These are phyloP conservation scores for Russula sp. DNA, from an alignment of 768 basidiomycete species.

Conservation along the genomic window DNA sequence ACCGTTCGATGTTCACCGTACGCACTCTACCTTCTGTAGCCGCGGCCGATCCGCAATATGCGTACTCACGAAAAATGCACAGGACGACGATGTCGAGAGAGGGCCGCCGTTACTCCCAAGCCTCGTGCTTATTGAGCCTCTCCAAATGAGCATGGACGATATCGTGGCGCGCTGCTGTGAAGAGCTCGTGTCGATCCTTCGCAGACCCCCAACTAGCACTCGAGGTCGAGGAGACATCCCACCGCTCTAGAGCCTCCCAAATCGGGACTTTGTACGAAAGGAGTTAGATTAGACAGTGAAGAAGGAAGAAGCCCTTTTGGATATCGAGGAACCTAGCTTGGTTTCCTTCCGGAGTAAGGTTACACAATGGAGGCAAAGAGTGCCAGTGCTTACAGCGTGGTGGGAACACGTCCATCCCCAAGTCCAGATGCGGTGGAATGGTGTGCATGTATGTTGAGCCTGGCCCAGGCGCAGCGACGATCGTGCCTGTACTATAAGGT, in stretches of 20 bases:
- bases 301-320: no score
- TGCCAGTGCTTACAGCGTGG: no score
- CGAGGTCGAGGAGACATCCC: no score
- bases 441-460: no score
- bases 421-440: no score
- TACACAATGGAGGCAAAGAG: no score
- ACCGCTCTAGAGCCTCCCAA: background rate
- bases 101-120: conserved; percentile 49
- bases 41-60: background rate
- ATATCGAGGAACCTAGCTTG: background rate
- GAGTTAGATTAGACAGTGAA: background rate
- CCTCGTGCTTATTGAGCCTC: conserved; percentile 50
- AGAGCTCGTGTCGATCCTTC: conserved; percentile 30
- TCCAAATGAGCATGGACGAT: conserved; percentile 53
- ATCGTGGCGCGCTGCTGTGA: conserved; percentile 51
- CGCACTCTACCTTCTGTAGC: background rate
- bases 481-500: no score
- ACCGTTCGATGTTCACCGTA: conserved; percentile 56
- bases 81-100: conserved; percentile 62
- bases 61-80: background rate
- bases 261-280: background rate
- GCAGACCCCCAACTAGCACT: background rate
- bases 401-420: no score
- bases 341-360: no score
- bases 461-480: no score